Base-by-base conservation (phyloP, 176 grass and related monocot genomes). In the Ampelocalamus luodianensis region DNA sequence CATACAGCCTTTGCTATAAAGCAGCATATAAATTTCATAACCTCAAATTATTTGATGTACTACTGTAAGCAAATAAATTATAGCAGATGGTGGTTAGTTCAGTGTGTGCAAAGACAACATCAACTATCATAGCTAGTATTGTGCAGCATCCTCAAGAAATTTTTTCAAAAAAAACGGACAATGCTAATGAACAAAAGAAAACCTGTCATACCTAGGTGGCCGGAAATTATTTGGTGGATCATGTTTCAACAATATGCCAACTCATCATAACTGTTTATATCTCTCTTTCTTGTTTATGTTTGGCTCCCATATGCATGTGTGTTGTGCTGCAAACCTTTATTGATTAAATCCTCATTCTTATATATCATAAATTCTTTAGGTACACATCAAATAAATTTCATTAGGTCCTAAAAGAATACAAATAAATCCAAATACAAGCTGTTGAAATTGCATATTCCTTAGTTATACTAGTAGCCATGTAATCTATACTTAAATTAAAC, bases 181-280 rank as follows among this genome's bases (percentile, higher is more conserved):
- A 7, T 43, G 42, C 7, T 78, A 63, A 71, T 53, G 74, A 77
- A 83, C 24, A 68, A 29, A 70, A 70, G 1, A 39, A 60, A 48
- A 11, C 12, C 20, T 51, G 14, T n/a, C 39, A 65, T 65, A 15
- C 72, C 72, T 54, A 37, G 34, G 80, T 88, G 86, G 40, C 69
- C 27, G 6, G 9, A 70, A 50, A 83, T 90, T 53, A 90, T 90
- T 80, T 55, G 85, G 34, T 68, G 50, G 67, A 44, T 87, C 75
- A 53, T 63, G 58, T 46, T 69, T 87, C 50, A 54, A 68, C 62
- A 16, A 83, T 86, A 29, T 7, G 89, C 75, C 85, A 90, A 74
- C 89, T 87, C 89, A 84, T 79, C 84, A 45, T 12, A 39, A 38
- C 74, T 83, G 72, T 66, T 58, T 40, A 53, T 73, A 69, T 83